Conservation (phyloP, 148 eudicot species). For the Polygonum maritimum region DNA sequence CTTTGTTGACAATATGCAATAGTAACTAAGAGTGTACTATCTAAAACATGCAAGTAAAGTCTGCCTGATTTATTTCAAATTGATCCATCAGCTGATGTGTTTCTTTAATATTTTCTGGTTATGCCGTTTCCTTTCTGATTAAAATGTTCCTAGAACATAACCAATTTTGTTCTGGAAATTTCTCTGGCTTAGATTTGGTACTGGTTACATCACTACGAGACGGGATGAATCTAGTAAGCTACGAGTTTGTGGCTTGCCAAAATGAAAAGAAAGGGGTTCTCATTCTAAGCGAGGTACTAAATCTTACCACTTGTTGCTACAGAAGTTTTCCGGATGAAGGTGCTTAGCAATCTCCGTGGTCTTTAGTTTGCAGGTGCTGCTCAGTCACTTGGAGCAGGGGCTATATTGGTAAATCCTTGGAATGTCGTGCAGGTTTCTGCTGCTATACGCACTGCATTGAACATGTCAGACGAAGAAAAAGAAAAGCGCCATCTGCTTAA, state of each 20-base stretch:
- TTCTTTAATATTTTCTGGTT: no score
- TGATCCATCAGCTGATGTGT: no score
- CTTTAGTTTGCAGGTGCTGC: constrained; percentile 86
- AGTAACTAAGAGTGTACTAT: background rate
- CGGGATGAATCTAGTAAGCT: constrained; percentile 85
- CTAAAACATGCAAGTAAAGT: background rate
- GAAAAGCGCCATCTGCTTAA: constrained; percentile 66
- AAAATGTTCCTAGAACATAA: background rate
- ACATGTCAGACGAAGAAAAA: constrained; percentile 68
- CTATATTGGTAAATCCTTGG: constrained; percentile 80
- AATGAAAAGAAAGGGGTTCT: constrained; percentile 68
- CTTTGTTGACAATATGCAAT: background rate
- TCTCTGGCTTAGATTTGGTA: constrained; percentile 41
- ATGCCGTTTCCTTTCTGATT: background rate
- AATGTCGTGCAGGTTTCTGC: constrained; percentile 71
- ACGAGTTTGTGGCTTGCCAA: constrained; percentile 81
- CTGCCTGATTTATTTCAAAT: background rate
- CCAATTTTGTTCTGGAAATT: background rate
- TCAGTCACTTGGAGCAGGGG: constrained; percentile 93
- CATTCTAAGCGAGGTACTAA: constrained; percentile 67
- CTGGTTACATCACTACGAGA: constrained; percentile 71
- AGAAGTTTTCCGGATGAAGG: background rate
- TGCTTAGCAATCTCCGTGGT: background rate
- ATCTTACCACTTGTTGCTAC: background rate
- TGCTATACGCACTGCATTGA: constrained; percentile 61